These are phyloP conservation scores for Malassezia pachydermatis DNA, from an alignment of 1,284 basidiomycete species.

Conservation along the genomic window DNA sequence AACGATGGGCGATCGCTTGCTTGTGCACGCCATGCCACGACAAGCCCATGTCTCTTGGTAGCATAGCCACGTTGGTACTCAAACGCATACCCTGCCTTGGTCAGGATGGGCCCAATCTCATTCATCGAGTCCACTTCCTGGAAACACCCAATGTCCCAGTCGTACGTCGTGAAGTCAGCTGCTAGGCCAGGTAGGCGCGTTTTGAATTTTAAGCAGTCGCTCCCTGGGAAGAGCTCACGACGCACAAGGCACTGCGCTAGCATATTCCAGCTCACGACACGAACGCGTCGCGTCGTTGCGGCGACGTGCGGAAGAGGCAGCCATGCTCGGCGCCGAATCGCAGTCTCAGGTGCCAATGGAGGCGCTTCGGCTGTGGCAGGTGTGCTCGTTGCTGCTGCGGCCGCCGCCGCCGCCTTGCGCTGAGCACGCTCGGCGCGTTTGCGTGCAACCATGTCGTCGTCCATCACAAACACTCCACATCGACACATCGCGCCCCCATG, in stretches of 20 bases:
- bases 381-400: background rate
- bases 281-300: background rate
- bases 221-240: slow-evolving; percentile 49
- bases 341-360: background rate
- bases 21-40: slow-evolving; percentile 32
- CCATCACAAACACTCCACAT: background rate
- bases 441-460: slow-evolving; percentile 5
- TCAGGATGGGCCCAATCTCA: slow-evolving; percentile 32
- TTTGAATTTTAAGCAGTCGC: slow-evolving; percentile 49
- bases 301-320: background rate
- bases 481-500: slow-evolving; percentile 19
- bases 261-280: slow-evolving; percentile 42
- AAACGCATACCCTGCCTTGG: slow-evolving; percentile 29
- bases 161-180: slow-evolving; percentile 30
- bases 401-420: background rate
- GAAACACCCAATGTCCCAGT: slow-evolving; percentile 49
- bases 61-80: slow-evolving; percentile 41
- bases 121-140: slow-evolving; percentile 49
- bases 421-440: slow-evolving; percentile 12
- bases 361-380: no score
- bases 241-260: slow-evolving; percentile 50
- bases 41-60: slow-evolving; percentile 42
- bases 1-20: background rate
- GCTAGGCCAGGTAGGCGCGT: slow-evolving; percentile 35
- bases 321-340: slow-evolving; percentile 7